Base-by-base conservation (phyloP, 2,329 filamentous ascomycete genomes). In the Pseudogymnoascus sp. region DNA sequence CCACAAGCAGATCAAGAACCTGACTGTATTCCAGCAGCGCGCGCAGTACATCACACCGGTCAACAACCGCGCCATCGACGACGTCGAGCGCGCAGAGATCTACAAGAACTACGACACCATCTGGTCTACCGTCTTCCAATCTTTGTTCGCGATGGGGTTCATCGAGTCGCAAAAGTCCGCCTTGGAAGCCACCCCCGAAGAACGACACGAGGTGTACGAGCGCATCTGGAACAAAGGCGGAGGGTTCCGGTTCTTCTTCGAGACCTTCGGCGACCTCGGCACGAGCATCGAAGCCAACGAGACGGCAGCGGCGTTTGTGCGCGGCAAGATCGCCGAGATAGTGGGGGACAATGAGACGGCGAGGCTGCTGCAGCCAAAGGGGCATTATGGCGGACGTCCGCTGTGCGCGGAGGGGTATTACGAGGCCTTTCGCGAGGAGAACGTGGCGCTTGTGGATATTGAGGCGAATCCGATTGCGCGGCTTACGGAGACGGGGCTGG, bases 321-420 rank as follows among this genome's bases (percentile, higher is more conserved):
- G 59, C 35, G 58, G 60, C n/a, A 69, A 66, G 68, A 72, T 65
- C 38, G 65, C 39, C 12, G 65, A 57, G 57, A 65, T 63, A 38
- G 69, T 65, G 16, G 62, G 65, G 25, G 69, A 70, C 16, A 65
- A 65, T 0, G 33, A 35, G 4, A 70, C 67, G 38, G 67, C 67
- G 1, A 41, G 54, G 2, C 57, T 47, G 3, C 47, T 70, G 1
- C 65, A 66, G 47, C 67, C 69, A 0, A 61, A 54, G 25, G 62
- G 65, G 3, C 43, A 50, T 30, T 50, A 50, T 30, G 43, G 43
- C 4, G 43, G 43, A 0, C 73, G 79, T 0, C 73, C 72, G 3
- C 75, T 71, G 0, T 72, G 82, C 0, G 80, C 83, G 63, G 70
- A 77, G 35, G 70, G 73, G 39, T 82, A 79, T 66, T 83, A 78